Percentiles rank a stretch among this genome's conserved stretches.
phyloP scores from a whole-genome alignment of 305 asterid genomes.

The Plantago coronopus region DNA sequence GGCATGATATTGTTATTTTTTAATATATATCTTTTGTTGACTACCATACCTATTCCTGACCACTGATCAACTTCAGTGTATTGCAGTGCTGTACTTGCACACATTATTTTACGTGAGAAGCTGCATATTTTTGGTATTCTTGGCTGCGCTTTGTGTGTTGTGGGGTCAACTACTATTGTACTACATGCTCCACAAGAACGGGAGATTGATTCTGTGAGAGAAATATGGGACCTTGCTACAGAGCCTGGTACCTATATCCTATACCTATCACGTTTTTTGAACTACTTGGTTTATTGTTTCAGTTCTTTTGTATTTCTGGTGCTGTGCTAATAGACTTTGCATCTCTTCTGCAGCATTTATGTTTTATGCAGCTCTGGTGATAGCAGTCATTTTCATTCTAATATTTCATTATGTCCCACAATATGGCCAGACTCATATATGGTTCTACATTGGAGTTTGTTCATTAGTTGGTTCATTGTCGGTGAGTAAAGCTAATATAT shows the following conservation, averaged over 20 bases:
- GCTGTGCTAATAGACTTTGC: constrained; percentile 28
- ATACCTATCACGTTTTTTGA: not conserved
- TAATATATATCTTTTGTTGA: constrained; percentile 19
- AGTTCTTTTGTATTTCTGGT: constrained; percentile 12
- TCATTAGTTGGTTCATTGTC: constrained; percentile 95
- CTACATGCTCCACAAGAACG: constrained; percentile 99
- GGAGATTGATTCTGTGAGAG: constrained; percentile 76
- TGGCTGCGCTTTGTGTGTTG: constrained; percentile 97
- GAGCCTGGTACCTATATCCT: constrained; percentile 67
- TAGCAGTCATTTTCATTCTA: constrained; percentile 53
- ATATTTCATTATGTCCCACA: constrained; percentile 80
- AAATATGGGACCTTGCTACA: constrained; percentile 97
- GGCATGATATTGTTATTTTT: constrained; percentile 43
- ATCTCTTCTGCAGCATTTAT: constrained; percentile 70
- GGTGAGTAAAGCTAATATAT: constrained; percentile 48
- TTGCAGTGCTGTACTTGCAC: constrained; percentile 95
- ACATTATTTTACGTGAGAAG: constrained; percentile 78
- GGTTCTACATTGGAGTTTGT: constrained; percentile 90
- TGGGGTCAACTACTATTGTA: constrained; percentile 94
- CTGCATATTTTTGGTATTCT: constrained; percentile 90
- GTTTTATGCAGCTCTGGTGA: constrained; percentile 71
- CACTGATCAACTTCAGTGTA: constrained; percentile 32
- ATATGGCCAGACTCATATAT: constrained; percentile 96
- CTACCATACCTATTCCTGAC: constrained; percentile 23
- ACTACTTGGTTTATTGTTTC: constrained; percentile 16